Evolutionary conservation across 2,329 filamentous ascomycete species (phyloP).

Genomic region (Aspergillus novofumigatus): DNA sequence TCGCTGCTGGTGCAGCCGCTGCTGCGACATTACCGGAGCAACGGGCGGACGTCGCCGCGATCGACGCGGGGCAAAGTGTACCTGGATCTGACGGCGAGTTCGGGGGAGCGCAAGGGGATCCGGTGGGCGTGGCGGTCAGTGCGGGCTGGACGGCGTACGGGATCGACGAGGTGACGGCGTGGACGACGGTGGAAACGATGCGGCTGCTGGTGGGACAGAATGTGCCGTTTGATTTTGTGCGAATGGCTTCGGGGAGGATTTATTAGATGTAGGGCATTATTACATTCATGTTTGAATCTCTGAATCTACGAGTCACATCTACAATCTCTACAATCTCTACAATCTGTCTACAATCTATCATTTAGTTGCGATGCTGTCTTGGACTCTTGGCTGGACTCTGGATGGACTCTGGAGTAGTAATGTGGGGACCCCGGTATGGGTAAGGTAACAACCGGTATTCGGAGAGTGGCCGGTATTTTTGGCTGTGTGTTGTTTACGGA

Average conservation of each 20-base stretch:
- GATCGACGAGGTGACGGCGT: slow-evolving; percentile 73
- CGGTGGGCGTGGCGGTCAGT: slow-evolving; percentile 64
- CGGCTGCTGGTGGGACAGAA: slow-evolving; percentile 78
- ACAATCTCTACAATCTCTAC: not conserved
- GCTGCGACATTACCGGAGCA: slow-evolving; percentile 63
- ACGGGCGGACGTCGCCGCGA: slow-evolving; percentile 34
- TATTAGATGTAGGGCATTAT: not conserved
- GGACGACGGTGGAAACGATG: slow-evolving; percentile 78
- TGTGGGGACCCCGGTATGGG: not conserved
- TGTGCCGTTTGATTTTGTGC: slow-evolving; percentile 81
- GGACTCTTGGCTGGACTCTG: not conserved
- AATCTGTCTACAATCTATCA: too few relatives aligned
- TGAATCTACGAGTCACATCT: slow-evolving; percentile 33
- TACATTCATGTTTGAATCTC: too few relatives aligned
- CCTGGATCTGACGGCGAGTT: slow-evolving; percentile 67
- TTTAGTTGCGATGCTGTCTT: not conserved
- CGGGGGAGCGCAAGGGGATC: slow-evolving; percentile 61
- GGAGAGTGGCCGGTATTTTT: too few relatives aligned
- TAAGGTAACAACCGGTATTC: not conserved
- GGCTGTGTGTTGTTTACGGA: too few relatives aligned
- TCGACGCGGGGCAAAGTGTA: slow-evolving; percentile 63
- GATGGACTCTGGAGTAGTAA: not conserved
- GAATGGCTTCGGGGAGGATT: slow-evolving; percentile 62
- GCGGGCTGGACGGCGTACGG: slow-evolving; percentile 78
- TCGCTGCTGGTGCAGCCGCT: slow-evolving; percentile 73